Base-by-base conservation (phyloP, 805 yeast genomes). In the Candida railenensis region DNA sequence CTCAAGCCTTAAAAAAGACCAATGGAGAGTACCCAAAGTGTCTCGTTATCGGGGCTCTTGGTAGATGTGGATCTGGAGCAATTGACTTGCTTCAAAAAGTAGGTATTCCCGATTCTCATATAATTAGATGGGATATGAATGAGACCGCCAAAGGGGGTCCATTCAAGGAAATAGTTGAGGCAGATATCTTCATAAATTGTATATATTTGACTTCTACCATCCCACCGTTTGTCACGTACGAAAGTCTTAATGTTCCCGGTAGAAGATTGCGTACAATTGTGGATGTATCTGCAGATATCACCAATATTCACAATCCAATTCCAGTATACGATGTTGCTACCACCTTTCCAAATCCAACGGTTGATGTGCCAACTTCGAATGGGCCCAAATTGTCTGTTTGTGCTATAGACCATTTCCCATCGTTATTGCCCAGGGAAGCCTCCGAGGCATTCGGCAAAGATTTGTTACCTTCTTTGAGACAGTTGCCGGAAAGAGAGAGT, bases 61-160 rank as follows among this genome's bases (percentile, higher is more conserved):
- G 99, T 54, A 87, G 99, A 76, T 94, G 98, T 73, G 99, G 99
- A 46, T 83, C 96, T 11, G 99, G 99, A 65, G 98, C 99, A 28
- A 74, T 89, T 57, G 94, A 87, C 53, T 76, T 91, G 47, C 80
- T 89, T 69, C 78, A 74, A 51, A 86, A 86, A 71, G 85, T 79
- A 46, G 99, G 99, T 49, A 72, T 94, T 48, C 96, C 98, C 44
- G 94, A 88, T 37, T 80, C 73, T 47, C 85, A 89, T 68, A 82
- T 94, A 51, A 65, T 78, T 58, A 87, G 88, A 74, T 94, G 99
- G 99, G 99, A 94, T 70, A 89, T 94, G 80, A 81, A 86, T 48
- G 99, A 94, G 76, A 94, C 99, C 49, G 84, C 92, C 55, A 82
- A 78, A 70, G 99, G 99, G 53, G 99, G 99, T 44, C 99, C 99